Evolutionary conservation across 75 land plant genomes (phyloP), one percentile per base, ranked within the genome.

Genomic region (Isoetes taiwanensis): DNA sequence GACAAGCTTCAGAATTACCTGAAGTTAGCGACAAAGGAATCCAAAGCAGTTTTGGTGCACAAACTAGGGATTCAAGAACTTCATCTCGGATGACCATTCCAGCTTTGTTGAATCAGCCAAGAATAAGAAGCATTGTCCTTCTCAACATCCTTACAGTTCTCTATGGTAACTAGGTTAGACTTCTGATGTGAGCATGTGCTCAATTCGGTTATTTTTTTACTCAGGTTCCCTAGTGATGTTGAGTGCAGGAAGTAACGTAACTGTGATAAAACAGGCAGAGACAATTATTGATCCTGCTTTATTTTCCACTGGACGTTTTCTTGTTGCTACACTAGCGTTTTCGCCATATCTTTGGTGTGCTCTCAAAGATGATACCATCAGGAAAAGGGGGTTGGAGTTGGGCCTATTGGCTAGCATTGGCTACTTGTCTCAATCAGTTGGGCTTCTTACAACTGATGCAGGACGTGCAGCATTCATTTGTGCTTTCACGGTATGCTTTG

Each of bases 381-480:
- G 76, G 0, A 58, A 64, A 58, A 83, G 85, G 10, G 91, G 86
- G 14, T 14, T 85, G 9, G 91, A 85, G 56, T 67, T 89, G 34
- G 96, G 96, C 30, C 39, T 81, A 1, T 89, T 86, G 90, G 70
- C 80, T 27, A 80, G 93, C 58, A 59, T 75, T 34, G 96, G 80
- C 1, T 85, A 85, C 46, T 65, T 89, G 14, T 54, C 68, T 62
- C 91, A 89, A 56, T 74, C 83, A 16, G 61, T 89, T 64, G 91
- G 91, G 30, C 55, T 89, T 30, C 62, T 77, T 26, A 85, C 91
- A 38, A 78, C 91, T 41, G 86, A 85, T 65, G 96, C 91, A 56
- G 86, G 91, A 8, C 85, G 81, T 43, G 78, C 86, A 29, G 71
- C 96, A 52, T 89, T 89, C 41, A 48, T 89, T 1, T 74, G 87